Conservation (phyloP, 2,329 filamentous ascomycete genomes). For the Neonectria neomacrospora region DNA sequence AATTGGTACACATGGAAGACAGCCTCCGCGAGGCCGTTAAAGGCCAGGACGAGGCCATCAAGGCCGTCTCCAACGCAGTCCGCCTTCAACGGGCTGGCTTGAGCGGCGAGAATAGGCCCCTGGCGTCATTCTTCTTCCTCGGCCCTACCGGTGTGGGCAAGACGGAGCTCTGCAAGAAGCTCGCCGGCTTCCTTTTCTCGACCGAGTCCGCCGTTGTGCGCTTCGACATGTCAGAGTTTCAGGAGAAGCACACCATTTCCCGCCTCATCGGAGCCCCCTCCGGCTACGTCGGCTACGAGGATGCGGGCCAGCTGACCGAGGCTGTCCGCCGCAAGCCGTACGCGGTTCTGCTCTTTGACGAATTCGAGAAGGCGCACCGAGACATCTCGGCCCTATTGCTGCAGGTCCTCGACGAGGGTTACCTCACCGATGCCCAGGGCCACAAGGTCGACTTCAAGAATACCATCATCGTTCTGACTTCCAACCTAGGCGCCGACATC, state of each 20-base stretch:
- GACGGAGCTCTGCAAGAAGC: conserved; percentile 96
- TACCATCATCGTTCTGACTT: conserved; percentile 95
- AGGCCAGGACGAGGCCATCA: conserved; percentile 93
- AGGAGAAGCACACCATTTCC: conserved; percentile 96
- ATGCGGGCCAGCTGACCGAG: conserved; percentile 95
- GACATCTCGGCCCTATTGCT: conserved; percentile 93
- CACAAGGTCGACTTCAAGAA: conserved; percentile 98
- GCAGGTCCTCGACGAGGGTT: conserved; percentile 95
- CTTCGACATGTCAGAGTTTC: conserved; percentile 98
- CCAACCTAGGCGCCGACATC: conserved; percentile 92
- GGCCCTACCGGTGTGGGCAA: conserved; percentile 97
- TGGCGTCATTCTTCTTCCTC: conserved; percentile 97
- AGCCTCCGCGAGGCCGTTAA: conserved; percentile 84
- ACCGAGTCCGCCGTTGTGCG: conserved; percentile 90
- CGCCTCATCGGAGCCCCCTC: conserved; percentile 92
- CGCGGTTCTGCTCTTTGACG: conserved; percentile 93
- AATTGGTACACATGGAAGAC: conserved; percentile 96
- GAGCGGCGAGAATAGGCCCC: conserved; percentile 88
- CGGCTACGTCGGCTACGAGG: conserved; percentile 96
- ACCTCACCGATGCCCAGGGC: conserved; percentile 93
- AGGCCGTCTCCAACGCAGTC: conserved; percentile 91
- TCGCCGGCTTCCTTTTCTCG: conserved; percentile 92
- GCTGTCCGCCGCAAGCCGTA: conserved; percentile 95
- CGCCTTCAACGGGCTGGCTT: conserved; percentile 92
- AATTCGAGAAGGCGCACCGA: conserved; percentile 96